Base-by-base conservation (phyloP, 2,329 filamentous ascomycete species). In the Fusarium falciforme region DNA sequence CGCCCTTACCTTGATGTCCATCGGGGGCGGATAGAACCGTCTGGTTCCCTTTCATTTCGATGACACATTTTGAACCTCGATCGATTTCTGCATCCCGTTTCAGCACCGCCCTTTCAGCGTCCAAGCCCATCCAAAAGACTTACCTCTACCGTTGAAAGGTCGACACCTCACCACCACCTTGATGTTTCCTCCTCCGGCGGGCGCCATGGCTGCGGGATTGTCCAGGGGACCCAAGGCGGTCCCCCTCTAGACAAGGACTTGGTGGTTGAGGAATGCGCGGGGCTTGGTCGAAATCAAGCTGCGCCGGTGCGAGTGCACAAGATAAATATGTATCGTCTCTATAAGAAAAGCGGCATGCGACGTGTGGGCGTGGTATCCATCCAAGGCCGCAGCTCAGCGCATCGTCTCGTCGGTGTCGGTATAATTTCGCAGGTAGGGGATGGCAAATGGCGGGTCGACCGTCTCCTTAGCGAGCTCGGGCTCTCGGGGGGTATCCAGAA, bases 81-180 rank as follows among this genome's bases (percentile, higher is more conserved):
- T 97, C 96, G 81, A 93, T 92, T 89, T 98, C 94, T 98, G 81
- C 31, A 35, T 57, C 52, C 27, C 42, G 66, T 63, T 81, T 81
- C 66, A 81, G 74, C 70, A 60, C 64, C 42, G 29, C 60, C 58
- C 58, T 54, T 20, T 33, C 35, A 61, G 22, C 33, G 44, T 42
- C 25, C 11, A 60, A 66, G 44, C 61, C 61, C 27, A 29, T 38
- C 20, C 36, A 58, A 55, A 40, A 65, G 49, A 77, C 87, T 68
- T 88, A 96, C 95, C 94, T 96, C 95, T 92, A 80, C 91, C 92
- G 84, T 99, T 99, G 87, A 99, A 99, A 60, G 96, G 96, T 82
- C 96, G 91, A 79, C 93, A 92, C 86, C 96, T 92, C 87, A 99
- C 96, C 88, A 99, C 96, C 87, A 99, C 96, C 92, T 99, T 99